Evolutionary conservation across 371 early-diverging fungal genomes (phyloP), one percentile per base, ranked within the genome.

Genomic region (Mortierella sp.): DNA sequence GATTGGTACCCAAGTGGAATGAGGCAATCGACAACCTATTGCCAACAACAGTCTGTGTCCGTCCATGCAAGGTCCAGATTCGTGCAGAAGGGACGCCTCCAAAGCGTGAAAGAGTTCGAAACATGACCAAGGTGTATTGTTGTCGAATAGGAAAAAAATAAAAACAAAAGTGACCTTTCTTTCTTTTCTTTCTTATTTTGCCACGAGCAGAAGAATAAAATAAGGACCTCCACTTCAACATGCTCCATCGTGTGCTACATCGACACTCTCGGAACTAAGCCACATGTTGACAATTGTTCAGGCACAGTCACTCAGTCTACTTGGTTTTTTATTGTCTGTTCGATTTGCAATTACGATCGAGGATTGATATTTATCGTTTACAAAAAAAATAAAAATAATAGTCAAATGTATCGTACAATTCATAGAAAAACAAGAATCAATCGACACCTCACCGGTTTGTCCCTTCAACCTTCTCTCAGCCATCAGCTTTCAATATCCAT

Each of bases 401-500:
- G n/a, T 45, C 6, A 45, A 45, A 43, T 15, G 31, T 22, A 43
- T 42, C 40, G 42, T 60, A 60, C 35, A 23, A 42, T 31, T 40
- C 58, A 60, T 19, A 42, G 7, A 22, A 57, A 57, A 19, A 35
- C 49, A 49, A 49, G 8, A 19, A 23, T 12, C 22, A 61, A 8
- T 13, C 47, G 4, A 43, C 32, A 26, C 62, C 47, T 47, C 43
- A 62, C n/a, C 13, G n/a, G 40, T 40, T 40, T 40, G 15, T 40
- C 40, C 17, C 19, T 19, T 55, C n/a, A 9, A 15, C 29, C 12
- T 26, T 12, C 10, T 26, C 19, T 40, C 26, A 4, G n/a, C n/a
- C n/a, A 19, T 70, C 29, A 77, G 17, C 71, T 35, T 40, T 68
- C 72, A 47, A 70, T 71, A 23, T 76, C 71, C 70, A 82, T 70